These are phyloP conservation scores for Nemania sp. DNA, from an alignment of 2,329 filamentous ascomycete species.

Conservation along the genomic window DNA sequence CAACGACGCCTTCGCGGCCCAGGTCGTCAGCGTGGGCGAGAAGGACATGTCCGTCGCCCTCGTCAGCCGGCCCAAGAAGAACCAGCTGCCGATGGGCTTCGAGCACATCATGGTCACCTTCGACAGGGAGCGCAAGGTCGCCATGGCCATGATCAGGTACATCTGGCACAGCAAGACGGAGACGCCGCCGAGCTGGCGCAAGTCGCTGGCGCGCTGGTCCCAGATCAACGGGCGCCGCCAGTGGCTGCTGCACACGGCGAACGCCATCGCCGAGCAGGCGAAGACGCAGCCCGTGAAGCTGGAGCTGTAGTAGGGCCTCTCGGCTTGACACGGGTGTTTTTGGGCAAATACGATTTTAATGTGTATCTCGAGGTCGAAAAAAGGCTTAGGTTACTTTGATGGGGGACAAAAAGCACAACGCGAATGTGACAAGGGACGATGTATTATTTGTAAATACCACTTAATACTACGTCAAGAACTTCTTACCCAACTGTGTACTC, in stretches of 20 bases:
- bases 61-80: constrained; percentile 26
- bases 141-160: constrained; percentile 26
- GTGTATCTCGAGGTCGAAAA: constrained; percentile 6
- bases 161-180: constrained; percentile 24
- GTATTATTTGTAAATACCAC: no score
- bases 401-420: no score
- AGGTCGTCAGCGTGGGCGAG: constrained; percentile 27
- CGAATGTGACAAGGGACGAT: no score
- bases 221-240: constrained; percentile 29
- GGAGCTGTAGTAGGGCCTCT: constrained; percentile 18
- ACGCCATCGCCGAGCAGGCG: constrained; percentile 13
- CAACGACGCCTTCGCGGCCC: constrained; percentile 20
- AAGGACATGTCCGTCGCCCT: constrained; percentile 30
- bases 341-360: not conserved
- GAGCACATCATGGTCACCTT: constrained; percentile 26
- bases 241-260: constrained; percentile 23
- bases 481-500: no score
- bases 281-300: constrained; percentile 16
- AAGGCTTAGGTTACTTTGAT: constrained; percentile 6
- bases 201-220: constrained; percentile 25
- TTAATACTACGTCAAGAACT: no score
- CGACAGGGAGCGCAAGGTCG: constrained; percentile 18
- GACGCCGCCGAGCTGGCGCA: constrained; percentile 27
- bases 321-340: not conserved
- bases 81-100: constrained; percentile 27